Base-by-base conservation (phyloP, 306 rosid genomes). In the Vachellia pachyceras region DNA sequence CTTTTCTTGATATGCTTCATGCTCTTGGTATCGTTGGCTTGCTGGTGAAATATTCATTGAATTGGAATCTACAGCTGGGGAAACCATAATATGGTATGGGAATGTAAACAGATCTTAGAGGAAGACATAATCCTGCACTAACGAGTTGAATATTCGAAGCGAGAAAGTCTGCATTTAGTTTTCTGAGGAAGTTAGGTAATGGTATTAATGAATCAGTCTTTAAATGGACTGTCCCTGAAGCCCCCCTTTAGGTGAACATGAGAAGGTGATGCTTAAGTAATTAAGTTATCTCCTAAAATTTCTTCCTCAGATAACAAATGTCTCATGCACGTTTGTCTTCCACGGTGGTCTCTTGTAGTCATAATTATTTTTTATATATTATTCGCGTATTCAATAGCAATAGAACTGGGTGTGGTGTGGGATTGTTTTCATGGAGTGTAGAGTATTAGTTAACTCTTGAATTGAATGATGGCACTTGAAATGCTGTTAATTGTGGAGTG, bases 31-130 rank as follows among this genome's bases (percentile, higher is more conserved):
- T 47, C 79, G 37, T 83, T 69, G 39, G 60, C 78, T 58, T 82
- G 11, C 37, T 33, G 58, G 73, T 41, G 66, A 58, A 15, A 52
- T 58, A 45, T 77, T 80, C 81, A 75, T 78, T 82, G 58, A 35
- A 66, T 79, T 75, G 37, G 35, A 18, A 39, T 58, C 78, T 20
- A 18, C 8, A 20, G 1, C 42, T 68, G 12, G 15, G 15, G 73
- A 18, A 63, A 33, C 49, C 35, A 14, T 57, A 45, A 10, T 10
- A 44, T 70, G 39, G 6, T 29, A n/a, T 23, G 37, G 8, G 46
- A n/a, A 14, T 57, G 54, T 41, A 7, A 23, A 35, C 36, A 29
- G 46, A 75, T 75, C 61, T 64, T 45, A 47, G 46, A 33, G 45
- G 22, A 35, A 20, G 49, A 29, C 73, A 18, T 17, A 5, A 23